Evolutionary conservation across 352 stramenopile genomes (phyloP), one percentile per base, ranked within the genome.

Genomic region (Globisporangium barbulae): DNA sequence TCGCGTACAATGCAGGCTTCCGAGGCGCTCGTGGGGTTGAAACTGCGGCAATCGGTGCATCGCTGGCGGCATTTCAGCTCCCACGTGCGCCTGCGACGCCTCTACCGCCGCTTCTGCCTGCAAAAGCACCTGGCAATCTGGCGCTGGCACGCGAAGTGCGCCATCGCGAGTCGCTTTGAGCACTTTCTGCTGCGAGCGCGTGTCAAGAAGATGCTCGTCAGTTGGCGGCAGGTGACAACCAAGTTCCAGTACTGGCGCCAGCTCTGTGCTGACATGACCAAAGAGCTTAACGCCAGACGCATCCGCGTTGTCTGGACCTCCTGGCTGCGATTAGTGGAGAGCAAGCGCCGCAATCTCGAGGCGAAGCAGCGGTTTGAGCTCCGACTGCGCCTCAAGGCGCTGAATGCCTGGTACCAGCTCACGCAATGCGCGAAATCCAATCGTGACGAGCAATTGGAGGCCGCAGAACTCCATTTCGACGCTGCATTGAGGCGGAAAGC

Each of bases 91-190:
- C 44, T 79, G 0, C 57, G 47, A 25, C 55, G 68, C 13, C 61
- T 68, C 1, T 73, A 69, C 44, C 44, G 48, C 5, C 48, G 35
- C 1, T 88, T 88, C 53, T 69, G 80, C 1, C 44, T 77, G 30
- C 62, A 50, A 8, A 86, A 85, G 35, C 67, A 81, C 52, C 25
- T 89, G 22, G 42, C 25, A 5, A 15, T 44, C 31, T 88, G 79
- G 81, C 72, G 66, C 33, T 64, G 28, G 31, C 45, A 62, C 21
- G 69, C 67, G 15, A 72, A 79, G 28, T 12, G 69, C 4, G 59
- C 41, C 0, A 13, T 89, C 15, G 81, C 79, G 0, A 60, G 49
- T 8, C 74, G 76, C 0, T 91, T 85, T 35, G 49, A 72, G 7
- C 59, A 57, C 2, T 72, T 71, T 7, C 44, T 74, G 8, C 31